A percentile compares a stretch with the other conserved stretches of the same genome.
phyloP scores from a whole-genome alignment of 129 eudicot genomes.

The Oenanthe sinensis region DNA sequence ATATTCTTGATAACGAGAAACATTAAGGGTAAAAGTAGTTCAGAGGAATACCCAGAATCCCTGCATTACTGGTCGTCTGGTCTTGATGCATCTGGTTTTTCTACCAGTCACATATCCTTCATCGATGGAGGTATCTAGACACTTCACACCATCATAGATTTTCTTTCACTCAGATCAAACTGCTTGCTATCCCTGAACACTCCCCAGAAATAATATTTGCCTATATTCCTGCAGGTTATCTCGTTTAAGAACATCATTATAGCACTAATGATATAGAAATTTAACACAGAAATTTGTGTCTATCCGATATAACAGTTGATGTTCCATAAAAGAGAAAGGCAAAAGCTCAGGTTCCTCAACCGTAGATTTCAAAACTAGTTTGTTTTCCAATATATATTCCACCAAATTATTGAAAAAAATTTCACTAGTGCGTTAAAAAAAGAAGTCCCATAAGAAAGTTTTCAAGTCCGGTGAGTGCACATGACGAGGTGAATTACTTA shows the following conservation, averaged over 20 bases:
- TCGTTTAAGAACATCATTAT: too few species aligned
- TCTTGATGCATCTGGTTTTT: neutral
- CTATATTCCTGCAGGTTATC: too few species aligned
- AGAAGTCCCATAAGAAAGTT: neutral
- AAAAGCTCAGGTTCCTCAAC: conserved; percentile 14
- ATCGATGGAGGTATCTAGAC: neutral
- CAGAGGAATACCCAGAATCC: neutral
- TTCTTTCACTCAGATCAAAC: too few species aligned
- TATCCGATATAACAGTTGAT: conserved; percentile 7
- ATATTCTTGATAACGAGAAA: neutral
- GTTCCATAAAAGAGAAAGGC: conserved; percentile 19
- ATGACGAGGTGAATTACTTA: neutral
- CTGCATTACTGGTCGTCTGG: neutral
- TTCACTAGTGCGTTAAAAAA: neutral
- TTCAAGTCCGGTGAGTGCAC: neutral
- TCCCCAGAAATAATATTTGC: neutral
- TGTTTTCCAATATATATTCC: neutral
- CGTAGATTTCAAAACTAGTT: conserved; percentile 13
- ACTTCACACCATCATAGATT: neutral
- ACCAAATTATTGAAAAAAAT: neutral
- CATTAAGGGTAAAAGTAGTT: too few species aligned
- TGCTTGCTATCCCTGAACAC: neutral
- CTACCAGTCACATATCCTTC: neutral
- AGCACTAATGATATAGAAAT: too few species aligned
- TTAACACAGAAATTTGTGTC: too few species aligned